Evolutionary conservation across 2,329 filamentous ascomycete species (phyloP).

Genomic region (Colletotrichum lupini): DNA sequence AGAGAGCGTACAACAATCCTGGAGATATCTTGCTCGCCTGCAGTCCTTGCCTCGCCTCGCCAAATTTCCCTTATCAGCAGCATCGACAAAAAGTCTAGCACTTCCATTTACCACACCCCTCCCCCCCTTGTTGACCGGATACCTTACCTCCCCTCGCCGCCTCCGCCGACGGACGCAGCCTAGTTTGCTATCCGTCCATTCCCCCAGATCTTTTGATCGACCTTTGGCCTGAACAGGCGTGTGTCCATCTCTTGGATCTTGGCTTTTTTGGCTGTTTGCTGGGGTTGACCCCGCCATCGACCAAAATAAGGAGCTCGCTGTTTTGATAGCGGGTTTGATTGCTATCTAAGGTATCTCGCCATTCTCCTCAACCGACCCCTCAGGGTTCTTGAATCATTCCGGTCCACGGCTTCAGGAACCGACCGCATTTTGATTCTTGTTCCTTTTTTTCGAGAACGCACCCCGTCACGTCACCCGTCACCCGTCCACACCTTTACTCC

Average conservation of each 20-base stretch:
- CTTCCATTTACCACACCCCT: constrained; percentile 6
- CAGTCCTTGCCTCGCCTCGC: not conserved
- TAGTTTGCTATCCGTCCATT: constrained; percentile 27
- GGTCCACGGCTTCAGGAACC: constrained; percentile 1
- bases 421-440: constrained; percentile 25
- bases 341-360: constrained; percentile 32
- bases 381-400: constrained; percentile 34
- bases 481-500: constrained; percentile 1
- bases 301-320: constrained; percentile 31
- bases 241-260: constrained; percentile 19
- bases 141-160: constrained; percentile 24
- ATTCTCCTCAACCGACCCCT: constrained; percentile 32
- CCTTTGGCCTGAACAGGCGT: constrained; percentile 17
- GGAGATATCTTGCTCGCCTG: constrained; percentile 18
- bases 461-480: constrained; percentile 28
- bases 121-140: not conserved
- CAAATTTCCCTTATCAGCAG: constrained; percentile 31
- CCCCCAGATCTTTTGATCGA: constrained; percentile 35
- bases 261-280: constrained; percentile 22
- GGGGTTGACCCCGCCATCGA: constrained; percentile 32
- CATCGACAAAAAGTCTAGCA: constrained; percentile 1
- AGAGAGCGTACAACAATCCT: constrained; percentile 23
- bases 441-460: constrained; percentile 14
- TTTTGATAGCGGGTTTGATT: constrained; percentile 28
- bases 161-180: constrained; percentile 32